Evolutionary conservation across 1,284 basidiomycete species (phyloP), one percentile per base, ranked within the genome.

Genomic region (Fomitopsis betulina): DNA sequence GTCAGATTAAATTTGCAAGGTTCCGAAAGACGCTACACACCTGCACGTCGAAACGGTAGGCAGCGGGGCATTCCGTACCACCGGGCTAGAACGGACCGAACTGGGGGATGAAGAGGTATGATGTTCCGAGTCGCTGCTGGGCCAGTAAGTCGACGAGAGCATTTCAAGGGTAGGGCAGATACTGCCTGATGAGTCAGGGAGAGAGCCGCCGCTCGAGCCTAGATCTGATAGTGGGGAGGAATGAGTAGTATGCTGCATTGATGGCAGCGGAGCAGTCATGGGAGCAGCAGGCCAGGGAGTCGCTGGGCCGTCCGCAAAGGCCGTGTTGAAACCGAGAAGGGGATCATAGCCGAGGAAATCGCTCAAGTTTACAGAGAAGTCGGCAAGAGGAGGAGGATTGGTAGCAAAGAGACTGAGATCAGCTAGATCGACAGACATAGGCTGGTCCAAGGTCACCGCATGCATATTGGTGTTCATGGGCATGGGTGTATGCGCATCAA

Each of bases 131-230:
- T 51, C 49, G 21, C 49, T 51, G 17, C 49, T 51, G 19, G 49
- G 49, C 49, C 49, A 51, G n/a, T 51, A 51, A 2, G 49, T 51
- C 49, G 49, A 51, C 49, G 49, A 51, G 32, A 51, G 32, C 49
- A 51, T 51, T 27, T 51, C 49, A 4, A 51, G 49, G 2, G 49
- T 51, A 9, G 49, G 49, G 32, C 49, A 51, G 32, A 51, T 33
- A 17, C 32, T 21, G 10, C 19, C n/a, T 33, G 49, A 19, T 5
- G 19, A 21, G n/a, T 51, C 49, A 0, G n/a, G 32, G 12, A 37
- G 21, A 19, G 49, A 51, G 8, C 49, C 32, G 17, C 49, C 21
- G 21, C 32, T 51, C 32, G 49, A 51, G 33, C 32, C 12, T 35
- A 33, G 15, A 23, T 51, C 49, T 21, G 49, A 51, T 17, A 37